Evolutionary conservation across 208 protist genomes (phyloP).

Genomic region (Vickermania spadyakhi): DNA sequence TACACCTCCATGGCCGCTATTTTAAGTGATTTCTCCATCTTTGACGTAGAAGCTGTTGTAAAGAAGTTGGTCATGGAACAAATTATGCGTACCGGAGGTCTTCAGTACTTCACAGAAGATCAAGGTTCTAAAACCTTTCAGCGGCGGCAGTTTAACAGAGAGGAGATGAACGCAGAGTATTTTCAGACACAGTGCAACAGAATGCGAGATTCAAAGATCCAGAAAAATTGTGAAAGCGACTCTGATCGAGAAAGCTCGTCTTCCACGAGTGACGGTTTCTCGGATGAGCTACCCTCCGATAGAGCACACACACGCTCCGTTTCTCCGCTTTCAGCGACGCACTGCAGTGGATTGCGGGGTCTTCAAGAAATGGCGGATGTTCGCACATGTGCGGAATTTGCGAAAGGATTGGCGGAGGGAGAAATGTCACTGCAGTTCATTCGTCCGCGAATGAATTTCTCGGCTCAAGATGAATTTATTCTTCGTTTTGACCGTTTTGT

Average conservation of each 20-base stretch:
- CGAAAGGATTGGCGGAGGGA: background rate
- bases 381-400: too few species aligned
- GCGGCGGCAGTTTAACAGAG: background rate
- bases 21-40: background rate
- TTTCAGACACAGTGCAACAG: background rate
- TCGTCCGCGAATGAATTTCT: background rate
- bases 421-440: background rate
- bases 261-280: too few species aligned
- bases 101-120: background rate
- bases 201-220: background rate
- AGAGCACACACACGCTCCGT: background rate
- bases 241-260: background rate
- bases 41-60: background rate
- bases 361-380: too few species aligned
- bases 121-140: background rate
- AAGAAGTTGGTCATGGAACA: background rate
- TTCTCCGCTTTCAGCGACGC: background rate
- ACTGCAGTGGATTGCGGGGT: too few species aligned
- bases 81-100: background rate
- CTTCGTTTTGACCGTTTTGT: constrained; percentile 3
- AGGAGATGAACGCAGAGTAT: background rate
- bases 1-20: background rate
- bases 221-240: background rate
- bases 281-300: too few species aligned
- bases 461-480: background rate